Evolutionary conservation across 2,329 filamentous ascomycete genomes (phyloP).

Genomic region (Colletotrichum sp.): DNA sequence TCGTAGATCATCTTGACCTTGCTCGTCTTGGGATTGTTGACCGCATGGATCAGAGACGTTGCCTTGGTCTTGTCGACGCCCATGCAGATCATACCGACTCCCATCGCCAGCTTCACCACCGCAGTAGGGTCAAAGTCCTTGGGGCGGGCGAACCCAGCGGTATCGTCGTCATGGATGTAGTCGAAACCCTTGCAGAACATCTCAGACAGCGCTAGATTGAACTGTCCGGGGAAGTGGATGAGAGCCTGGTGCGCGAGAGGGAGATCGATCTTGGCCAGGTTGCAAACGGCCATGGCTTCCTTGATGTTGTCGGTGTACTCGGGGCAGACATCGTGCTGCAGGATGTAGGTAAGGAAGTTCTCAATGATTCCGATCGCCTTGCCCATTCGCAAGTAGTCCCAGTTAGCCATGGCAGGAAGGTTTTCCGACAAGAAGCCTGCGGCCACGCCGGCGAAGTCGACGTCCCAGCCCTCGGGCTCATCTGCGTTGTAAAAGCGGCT

Average conservation of each 20-base stretch:
- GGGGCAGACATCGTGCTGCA: conserved; percentile 84
- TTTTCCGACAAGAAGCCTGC: conserved; percentile 76
- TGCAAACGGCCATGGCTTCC: conserved; percentile 70
- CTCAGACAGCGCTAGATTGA: conserved; percentile 77
- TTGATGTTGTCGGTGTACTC: conserved; percentile 76
- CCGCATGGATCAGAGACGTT: background rate
- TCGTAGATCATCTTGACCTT: conserved; percentile 41
- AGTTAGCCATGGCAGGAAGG: conserved; percentile 54
- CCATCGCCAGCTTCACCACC: conserved; percentile 49
- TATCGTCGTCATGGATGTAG: conserved; percentile 21
- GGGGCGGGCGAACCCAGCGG: conserved; percentile 34
- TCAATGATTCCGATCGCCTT: conserved; percentile 71
- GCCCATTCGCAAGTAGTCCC: conserved; percentile 60
- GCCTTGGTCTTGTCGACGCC: background rate
- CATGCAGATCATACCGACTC: conserved; percentile 30
- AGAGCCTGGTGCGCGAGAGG: conserved; percentile 59
- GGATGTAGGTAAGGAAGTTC: conserved; percentile 89
- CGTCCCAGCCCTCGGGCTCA: conserved; percentile 65
- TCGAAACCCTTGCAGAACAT: conserved; percentile 58
- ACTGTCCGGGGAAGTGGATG: conserved; percentile 71
- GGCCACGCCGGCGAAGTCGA: conserved; percentile 82
- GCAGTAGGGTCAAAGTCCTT: conserved; percentile 45
- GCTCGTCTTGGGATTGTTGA: conserved; percentile 23
- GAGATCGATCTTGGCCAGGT: conserved; percentile 70
- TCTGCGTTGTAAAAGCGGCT: conserved; percentile 56